These are phyloP conservation scores for Cercospora sp. DNA, from an alignment of 2,329 filamentous ascomycete species.

Conservation along the genomic window DNA sequence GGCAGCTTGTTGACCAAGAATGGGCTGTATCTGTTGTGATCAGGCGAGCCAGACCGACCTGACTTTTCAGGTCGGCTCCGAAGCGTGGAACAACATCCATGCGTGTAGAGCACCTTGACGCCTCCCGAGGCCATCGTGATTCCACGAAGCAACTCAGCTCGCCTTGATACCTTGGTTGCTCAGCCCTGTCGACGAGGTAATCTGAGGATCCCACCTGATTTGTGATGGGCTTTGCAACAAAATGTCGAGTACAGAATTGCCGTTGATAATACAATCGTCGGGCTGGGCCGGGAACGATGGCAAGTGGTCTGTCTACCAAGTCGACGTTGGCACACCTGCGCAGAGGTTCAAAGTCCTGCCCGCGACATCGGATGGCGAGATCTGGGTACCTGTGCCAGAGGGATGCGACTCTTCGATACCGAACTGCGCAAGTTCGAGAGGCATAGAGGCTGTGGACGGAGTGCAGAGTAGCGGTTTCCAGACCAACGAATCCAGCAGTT, in stretches of 20 bases:
- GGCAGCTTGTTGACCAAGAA: neutral
- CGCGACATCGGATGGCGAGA: slow-evolving; percentile 9
- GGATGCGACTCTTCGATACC: slow-evolving; percentile 9
- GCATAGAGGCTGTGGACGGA: slow-evolving; percentile 7
- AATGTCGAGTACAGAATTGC: slow-evolving; percentile 1
- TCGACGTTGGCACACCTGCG: slow-evolving; percentile 16
- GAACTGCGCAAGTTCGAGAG: slow-evolving; percentile 8
- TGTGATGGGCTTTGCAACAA: neutral
- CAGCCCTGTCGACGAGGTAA: neutral
- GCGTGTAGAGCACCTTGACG: neutral
- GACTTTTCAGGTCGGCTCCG: neutral
- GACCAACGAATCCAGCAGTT: slow-evolving; percentile 14
- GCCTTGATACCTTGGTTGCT: neutral
- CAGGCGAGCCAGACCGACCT: slow-evolving; percentile 1
- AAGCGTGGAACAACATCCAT: neutral
- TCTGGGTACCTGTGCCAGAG: slow-evolving; percentile 18
- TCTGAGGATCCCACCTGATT: neutral
- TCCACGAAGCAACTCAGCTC: neutral
- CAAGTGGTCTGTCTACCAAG: slow-evolving; percentile 20
- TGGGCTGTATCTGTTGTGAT: neutral
- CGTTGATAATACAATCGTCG: neutral
- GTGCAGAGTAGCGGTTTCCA: slow-evolving; percentile 10
- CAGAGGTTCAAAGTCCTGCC: slow-evolving; percentile 18
- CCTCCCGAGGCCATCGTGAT: neutral
- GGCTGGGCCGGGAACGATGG: slow-evolving; percentile 21